Evolutionary conservation across 257 asterid species (phyloP), one percentile per base, ranked within the genome.

Genomic region (Rhazya stricta): DNA sequence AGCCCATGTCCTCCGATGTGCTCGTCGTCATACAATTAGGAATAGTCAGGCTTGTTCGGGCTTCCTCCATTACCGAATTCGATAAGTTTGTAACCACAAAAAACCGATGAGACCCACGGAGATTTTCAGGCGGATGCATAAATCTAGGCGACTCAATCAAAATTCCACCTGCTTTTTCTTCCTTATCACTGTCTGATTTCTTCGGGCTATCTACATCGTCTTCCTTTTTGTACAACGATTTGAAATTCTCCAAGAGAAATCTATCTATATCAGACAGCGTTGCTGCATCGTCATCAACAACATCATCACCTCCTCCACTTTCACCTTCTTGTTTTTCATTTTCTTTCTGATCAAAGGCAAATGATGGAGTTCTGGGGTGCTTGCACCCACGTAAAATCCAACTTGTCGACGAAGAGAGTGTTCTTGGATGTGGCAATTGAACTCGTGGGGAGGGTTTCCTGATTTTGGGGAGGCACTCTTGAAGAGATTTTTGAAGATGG

Each of bases 221-320:
- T 61, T 82, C 88, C 43, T 84, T 77, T 18, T 30, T 73, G 82
- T 84, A 89, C 42, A 89, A 81, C 0, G 94, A 88, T 23, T 84
- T 83, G 75, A 92, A 92, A 75, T 91, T 91, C 84, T 89, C 91
- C 71, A 79, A 78, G 11, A 93, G 60, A 82, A 91, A 93, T 25
- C 81, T 83, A 79, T 90, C 93, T 75, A 90, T 74, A 73, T 88
- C 96, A 15, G 92, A 76, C 27, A 90, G 54, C 45, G 91, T 83
- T 1, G 80, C 93, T 50, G 84, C 79, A 73, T 69, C 83, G 72
- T 41, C 60, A 27, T 42, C 4, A 2, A 27, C 61, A 1, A n/a
- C n/a, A n/a, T n/a, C n/a, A n/a, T n/a, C n/a, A n/a, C n/a, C n/a
- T n/a, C n/a, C n/a, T n/a, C n/a, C n/a, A n/a, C n/a, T n/a, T n/a